A percentile compares a stretch with the other conserved stretches of the same genome.
phyloP scores from a whole-genome alignment of 495 filamentous ascomycete genomes.

The Tuber microsphaerosporum region DNA sequence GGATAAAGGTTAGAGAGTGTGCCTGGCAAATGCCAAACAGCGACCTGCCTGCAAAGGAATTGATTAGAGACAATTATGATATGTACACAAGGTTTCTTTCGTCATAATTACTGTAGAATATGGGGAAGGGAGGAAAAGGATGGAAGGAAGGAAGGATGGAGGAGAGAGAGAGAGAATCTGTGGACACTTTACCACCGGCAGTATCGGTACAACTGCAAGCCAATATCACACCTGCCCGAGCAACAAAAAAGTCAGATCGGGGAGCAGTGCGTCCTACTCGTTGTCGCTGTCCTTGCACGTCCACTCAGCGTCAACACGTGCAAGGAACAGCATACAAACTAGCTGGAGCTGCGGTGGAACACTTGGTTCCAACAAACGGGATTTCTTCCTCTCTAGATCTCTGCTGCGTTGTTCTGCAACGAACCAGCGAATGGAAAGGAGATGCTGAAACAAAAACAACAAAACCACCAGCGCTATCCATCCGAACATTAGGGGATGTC shows the following conservation, averaged over 20 bases:
- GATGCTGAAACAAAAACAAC: neutral
- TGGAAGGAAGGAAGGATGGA: neutral
- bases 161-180: no score
- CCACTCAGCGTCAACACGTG: slow-evolving; percentile 3
- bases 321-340: neutral
- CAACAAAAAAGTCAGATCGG: neutral
- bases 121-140: neutral
- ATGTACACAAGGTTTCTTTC: neutral
- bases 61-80: neutral
- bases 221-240: no score
- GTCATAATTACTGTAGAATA: neutral
- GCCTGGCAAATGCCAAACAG: neutral
- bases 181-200: neutral
- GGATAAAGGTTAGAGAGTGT: neutral
- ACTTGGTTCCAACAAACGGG: slow-evolving; percentile 3
- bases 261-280: slow-evolving; percentile 6
- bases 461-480: neutral
- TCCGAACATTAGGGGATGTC: neutral
- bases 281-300: neutral
- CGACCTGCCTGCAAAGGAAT: neutral
- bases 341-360: neutral
- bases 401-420: slow-evolving; percentile 2
- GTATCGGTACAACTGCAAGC: no score
- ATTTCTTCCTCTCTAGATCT: neutral
- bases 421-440: neutral